phyloP scores from a whole-genome alignment of 169 alveolate species.

The Plasmodium vinckei region DNA sequence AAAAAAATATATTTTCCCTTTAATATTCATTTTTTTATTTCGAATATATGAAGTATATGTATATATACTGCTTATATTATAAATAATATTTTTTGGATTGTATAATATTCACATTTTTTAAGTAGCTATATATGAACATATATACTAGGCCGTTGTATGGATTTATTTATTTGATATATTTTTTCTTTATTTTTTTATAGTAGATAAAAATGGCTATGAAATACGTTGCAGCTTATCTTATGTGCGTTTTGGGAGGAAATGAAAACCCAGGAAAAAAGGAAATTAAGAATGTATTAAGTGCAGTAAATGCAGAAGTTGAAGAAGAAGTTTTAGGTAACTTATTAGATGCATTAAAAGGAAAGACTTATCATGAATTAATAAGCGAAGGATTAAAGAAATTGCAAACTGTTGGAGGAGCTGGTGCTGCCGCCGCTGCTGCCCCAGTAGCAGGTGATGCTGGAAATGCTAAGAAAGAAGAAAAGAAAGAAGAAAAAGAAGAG shows the following conservation, averaged over 20 bases:
- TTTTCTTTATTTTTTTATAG: not conserved
- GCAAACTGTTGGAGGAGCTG: constrained; percentile 84
- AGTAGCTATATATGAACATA: too few species aligned
- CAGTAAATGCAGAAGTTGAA: constrained; percentile 86
- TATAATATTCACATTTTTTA: too few species aligned
- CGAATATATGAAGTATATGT: too few species aligned
- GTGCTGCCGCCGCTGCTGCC: constrained; percentile 80
- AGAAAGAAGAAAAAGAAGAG: constrained; percentile 82
- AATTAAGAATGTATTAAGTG: constrained; percentile 80
- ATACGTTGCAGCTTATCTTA: constrained; percentile 86
- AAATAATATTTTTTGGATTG: too few species aligned
- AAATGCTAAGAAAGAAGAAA: constrained; percentile 78
- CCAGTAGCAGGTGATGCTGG: constrained; percentile 79
- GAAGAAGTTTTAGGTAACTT: constrained; percentile 81
- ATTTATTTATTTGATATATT: not conserved
- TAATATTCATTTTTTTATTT: too few species aligned
- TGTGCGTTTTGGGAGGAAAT: constrained; percentile 85
- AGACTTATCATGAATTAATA: constrained; percentile 83
- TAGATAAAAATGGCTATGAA: constrained; percentile 82
- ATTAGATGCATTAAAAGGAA: constrained; percentile 80
- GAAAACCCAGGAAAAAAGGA: constrained; percentile 83
- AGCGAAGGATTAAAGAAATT: constrained; percentile 81
- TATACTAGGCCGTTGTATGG: not conserved
- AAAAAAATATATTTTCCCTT: too few species aligned
- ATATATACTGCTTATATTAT: too few species aligned